Conservation (phyloP, 139 green algal genomes). For the Trebouxia sp. region DNA sequence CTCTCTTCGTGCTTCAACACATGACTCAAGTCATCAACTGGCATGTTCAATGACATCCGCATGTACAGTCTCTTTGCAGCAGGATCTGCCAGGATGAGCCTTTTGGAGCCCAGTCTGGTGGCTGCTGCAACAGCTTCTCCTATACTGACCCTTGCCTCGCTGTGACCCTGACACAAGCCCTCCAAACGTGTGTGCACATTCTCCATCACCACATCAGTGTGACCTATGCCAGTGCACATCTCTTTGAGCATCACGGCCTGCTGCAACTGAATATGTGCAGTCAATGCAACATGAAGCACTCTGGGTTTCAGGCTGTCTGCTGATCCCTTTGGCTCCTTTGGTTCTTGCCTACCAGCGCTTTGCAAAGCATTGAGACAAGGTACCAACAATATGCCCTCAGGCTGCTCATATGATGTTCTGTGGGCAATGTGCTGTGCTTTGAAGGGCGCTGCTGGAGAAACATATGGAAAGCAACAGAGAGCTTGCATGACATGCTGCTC, state of each 20-base stretch:
- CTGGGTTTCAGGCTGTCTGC: no score
- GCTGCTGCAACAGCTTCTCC: constrained; percentile 34
- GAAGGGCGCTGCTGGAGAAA: no score
- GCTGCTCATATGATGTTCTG: no score
- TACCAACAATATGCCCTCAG: background rate
- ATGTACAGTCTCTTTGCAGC: constrained; percentile 31
- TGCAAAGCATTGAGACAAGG: background rate
- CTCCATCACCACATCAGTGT: constrained; percentile 40
- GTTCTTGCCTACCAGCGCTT: background rate
- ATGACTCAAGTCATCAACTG: constrained; percentile 42
- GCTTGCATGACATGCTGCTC: background rate
- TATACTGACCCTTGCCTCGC: constrained; percentile 14
- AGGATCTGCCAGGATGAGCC: constrained; percentile 51
- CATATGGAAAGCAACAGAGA: no score
- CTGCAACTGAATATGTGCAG: no score
- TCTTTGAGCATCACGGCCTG: no score
- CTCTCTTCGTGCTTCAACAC: constrained; percentile 37
- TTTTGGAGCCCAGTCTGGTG: constrained; percentile 41
- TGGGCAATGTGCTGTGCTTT: no score
- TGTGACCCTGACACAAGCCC: constrained; percentile 42
- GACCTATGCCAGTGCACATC: background rate
- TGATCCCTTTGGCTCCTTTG: no score
- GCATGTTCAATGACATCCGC: constrained; percentile 55
- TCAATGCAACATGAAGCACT: no score
- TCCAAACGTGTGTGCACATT: constrained; percentile 33